Evolutionary conservation across 2,329 filamentous ascomycete species (phyloP).

Genomic region (Alternaria gaisen): DNA sequence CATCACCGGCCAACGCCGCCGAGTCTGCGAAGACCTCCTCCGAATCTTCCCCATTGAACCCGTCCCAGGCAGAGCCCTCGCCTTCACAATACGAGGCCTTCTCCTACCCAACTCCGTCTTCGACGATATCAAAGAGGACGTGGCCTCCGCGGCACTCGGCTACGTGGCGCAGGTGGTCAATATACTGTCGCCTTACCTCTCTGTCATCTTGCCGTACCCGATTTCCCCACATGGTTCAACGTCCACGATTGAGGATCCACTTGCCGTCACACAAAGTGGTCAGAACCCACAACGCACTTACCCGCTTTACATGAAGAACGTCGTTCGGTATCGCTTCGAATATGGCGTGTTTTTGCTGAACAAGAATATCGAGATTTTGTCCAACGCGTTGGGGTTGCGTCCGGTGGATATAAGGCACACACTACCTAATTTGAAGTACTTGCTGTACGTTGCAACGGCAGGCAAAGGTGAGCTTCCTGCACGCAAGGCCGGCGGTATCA

Average conservation of each 20-base stretch:
- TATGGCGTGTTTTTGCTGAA: conserved; percentile 97
- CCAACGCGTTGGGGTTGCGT: conserved; percentile 72
- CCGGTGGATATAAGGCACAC: conserved; percentile 92
- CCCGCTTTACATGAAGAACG: conserved; percentile 76
- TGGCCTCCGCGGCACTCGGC: conserved; percentile 81
- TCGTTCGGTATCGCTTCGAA: conserved; percentile 88
- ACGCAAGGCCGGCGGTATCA: conserved; percentile 49
- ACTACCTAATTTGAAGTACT: conserved; percentile 90
- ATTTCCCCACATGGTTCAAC: conserved; percentile 76
- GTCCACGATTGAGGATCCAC: conserved; percentile 78
- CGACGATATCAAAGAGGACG: conserved; percentile 75
- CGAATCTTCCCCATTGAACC: conserved; percentile 84
- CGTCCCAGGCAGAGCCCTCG: conserved; percentile 68
- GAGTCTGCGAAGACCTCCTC: conserved; percentile 84
- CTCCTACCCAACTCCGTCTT: conserved; percentile 82
- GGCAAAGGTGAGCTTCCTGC: conserved; percentile 70
- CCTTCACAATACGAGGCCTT: conserved; percentile 84
- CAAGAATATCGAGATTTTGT: conserved; percentile 83
- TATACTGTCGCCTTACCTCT: conserved; percentile 82
- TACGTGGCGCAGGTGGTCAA: conserved; percentile 79
- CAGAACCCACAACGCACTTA: conserved; percentile 60
- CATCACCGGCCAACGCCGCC: conserved; percentile 84
- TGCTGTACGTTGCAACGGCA: conserved; percentile 88
- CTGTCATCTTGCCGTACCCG: conserved; percentile 80
- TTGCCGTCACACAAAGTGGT: conserved; percentile 58